Evolutionary conservation across 169 alveolate species (phyloP).

Genomic region (Cytauxzoon felis): DNA sequence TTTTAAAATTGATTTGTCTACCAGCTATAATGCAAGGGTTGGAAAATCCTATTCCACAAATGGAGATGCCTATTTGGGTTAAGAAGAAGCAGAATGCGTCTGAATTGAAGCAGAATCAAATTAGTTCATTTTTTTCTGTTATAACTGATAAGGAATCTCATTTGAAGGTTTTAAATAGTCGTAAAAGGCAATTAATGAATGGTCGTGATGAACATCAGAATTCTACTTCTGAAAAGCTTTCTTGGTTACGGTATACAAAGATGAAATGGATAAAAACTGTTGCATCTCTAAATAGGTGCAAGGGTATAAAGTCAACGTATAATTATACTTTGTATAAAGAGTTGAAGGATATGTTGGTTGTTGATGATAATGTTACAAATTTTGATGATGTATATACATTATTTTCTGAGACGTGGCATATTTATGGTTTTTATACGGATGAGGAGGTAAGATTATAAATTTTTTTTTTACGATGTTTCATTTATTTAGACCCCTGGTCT

Average conservation of each 20-base stretch:
- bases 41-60: constrained; percentile 89
- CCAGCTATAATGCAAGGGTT: constrained; percentile 95
- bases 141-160: not conserved
- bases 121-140: constrained; percentile 34
- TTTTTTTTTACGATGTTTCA: not conserved
- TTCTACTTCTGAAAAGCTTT: too few species aligned
- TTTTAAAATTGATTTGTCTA: constrained; percentile 88
- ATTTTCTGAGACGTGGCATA: constrained; percentile 61
- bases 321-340: constrained; percentile 11
- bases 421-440: constrained; percentile 30
- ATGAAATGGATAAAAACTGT: constrained; percentile 10
- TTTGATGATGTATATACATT: constrained; percentile 46
- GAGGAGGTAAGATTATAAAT: not conserved
- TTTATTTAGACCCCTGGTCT: constrained; percentile 7
- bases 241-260: constrained; percentile 20
- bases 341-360: not conserved
- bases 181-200: not conserved
- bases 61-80: constrained; percentile 94
- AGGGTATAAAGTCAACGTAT: not conserved
- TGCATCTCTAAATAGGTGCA: not conserved
- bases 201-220: not conserved
- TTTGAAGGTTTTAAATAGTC: not conserved
- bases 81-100: constrained; percentile 66
- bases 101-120: constrained; percentile 50
- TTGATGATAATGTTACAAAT: not conserved